Percentiles rank a stretch among this genome's conserved stretches.
These are phyloP conservation scores for Thuidium tamariscinum DNA, from an alignment of 225 moss, liverwort and hornwort species.

Conservation along the genomic window DNA sequence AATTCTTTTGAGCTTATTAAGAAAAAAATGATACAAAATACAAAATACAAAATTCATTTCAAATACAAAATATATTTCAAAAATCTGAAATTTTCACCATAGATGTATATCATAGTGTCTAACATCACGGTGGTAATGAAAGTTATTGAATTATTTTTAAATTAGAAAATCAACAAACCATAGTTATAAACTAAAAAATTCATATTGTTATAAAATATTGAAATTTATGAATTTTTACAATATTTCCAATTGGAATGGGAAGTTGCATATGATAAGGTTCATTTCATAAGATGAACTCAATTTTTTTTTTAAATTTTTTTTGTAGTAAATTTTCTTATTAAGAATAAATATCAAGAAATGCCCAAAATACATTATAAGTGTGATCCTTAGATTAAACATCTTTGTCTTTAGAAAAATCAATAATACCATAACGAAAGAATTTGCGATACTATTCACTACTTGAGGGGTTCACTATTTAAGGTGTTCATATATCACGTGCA, in stretches of 20 bases:
- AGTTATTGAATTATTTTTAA: accelerated
- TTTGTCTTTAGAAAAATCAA: not conserved
- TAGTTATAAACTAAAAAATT: not conserved
- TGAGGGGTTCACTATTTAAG: too few relatives aligned
- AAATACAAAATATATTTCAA: too few relatives aligned
- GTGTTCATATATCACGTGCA: too few relatives aligned
- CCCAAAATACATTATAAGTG: not conserved
- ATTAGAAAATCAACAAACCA: not conserved
- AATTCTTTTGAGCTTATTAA: too few relatives aligned
- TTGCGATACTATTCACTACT: not conserved
- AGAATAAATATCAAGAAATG: not conserved
- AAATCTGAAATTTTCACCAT: too few relatives aligned
- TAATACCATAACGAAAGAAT: not conserved
- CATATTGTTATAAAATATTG: not conserved
- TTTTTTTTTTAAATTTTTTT: too few relatives aligned
- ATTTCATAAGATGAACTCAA: not conserved
- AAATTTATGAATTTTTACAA: not conserved
- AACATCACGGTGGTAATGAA: not conserved
- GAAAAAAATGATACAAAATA: too few relatives aligned
- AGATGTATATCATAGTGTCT: not conserved
- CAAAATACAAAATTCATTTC: too few relatives aligned
- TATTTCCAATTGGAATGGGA: not conserved
- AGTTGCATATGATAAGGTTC: accelerated
- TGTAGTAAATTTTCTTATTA: not conserved
- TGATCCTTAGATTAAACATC: not conserved